Base-by-base conservation (phyloP, 1,284 basidiomycete genomes). In the Veloporphyrellus conicus region DNA sequence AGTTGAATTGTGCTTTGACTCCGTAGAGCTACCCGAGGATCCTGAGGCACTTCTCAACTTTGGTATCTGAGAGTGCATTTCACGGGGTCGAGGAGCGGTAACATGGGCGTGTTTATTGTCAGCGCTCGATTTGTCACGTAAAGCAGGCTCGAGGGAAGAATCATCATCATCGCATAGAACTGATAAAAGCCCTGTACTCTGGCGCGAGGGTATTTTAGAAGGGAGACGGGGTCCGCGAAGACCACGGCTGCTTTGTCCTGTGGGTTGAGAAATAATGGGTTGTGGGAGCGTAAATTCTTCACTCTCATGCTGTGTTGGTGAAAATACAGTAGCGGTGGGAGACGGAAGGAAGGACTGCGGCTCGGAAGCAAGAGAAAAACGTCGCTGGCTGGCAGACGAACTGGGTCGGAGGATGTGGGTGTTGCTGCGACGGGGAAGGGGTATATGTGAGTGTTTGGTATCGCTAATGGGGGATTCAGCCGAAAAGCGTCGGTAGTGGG, bases 401-500 rank as follows among this genome's bases (percentile, higher is more conserved):
- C 32, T 46, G 20, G 48, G 47, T 35, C 55, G 54, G 31, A 52
- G 45, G 12, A 52, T 47, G 41, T 49, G 45, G 44, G 58, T 63
- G 43, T 56, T 55, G 47, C 45, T 48, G 41, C 41, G 50, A 33
- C 38, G 53, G 28, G 58, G 52, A 27, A 53, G 49, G 39, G 62
- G 52, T 25, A 49, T 52, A 31, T 51, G 43, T 38, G 57, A 49
- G 37, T 49, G 39, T 48, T 50, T 54, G 59, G 57, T 66, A 54
- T 69, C 61, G 56, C 55, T 50, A 50, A 29, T 45, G 34, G 40
- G 47, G 12, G 64, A 58, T 48, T 62, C 60, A 40, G 59, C 50
- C 18, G 63, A 66, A 45, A 68, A 63, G 32, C 43, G 57, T 49
- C 62, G 55, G 43, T 43, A 47, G n/a, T 54, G 43, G n/a, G 58